These are phyloP conservation scores for Penicillium atrosanguineum DNA, from an alignment of 495 filamentous ascomycete genomes.

Conservation along the genomic window DNA sequence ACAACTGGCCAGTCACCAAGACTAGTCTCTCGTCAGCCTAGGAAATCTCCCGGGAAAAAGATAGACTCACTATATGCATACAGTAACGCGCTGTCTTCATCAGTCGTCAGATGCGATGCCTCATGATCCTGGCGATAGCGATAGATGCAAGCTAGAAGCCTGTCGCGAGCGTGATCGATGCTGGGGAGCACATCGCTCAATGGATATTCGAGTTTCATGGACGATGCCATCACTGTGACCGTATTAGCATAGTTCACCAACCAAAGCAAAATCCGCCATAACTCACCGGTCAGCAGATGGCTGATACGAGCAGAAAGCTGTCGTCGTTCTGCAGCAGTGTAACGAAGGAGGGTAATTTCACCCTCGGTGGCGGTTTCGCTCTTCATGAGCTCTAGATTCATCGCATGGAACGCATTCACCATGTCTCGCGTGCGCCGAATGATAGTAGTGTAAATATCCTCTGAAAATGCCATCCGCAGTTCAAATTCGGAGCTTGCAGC, in stretches of 20 bases:
- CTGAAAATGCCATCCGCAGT: slow-evolving; percentile 78
- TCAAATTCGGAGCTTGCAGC: slow-evolving; percentile 80
- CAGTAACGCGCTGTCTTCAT: slow-evolving; percentile 67
- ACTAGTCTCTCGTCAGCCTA: slow-evolving; percentile 21
- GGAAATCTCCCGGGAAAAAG: background rate
- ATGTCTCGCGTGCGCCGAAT: slow-evolving; percentile 76
- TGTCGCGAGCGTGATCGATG: slow-evolving; percentile 73
- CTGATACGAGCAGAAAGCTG: slow-evolving; percentile 82
- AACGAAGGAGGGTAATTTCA: slow-evolving; percentile 72
- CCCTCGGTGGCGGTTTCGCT: slow-evolving; percentile 72
- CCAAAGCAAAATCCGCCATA: background rate
- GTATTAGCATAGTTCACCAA: background rate
- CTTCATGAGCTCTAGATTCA: slow-evolving; percentile 89
- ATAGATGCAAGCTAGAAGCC: slow-evolving; percentile 86
- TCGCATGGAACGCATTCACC: slow-evolving; percentile 89
- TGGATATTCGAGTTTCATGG: slow-evolving; percentile 90
- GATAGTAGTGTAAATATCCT: slow-evolving; percentile 64
- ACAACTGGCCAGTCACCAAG: slow-evolving; percentile 53
- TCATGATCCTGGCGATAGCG: slow-evolving; percentile 72
- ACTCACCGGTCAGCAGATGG: slow-evolving; percentile 79
- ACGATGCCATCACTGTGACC: slow-evolving; percentile 75
- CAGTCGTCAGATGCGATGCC: slow-evolving; percentile 48
- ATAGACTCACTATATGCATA: slow-evolving; percentile 65
- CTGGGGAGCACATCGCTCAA: slow-evolving; percentile 84
- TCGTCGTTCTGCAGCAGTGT: slow-evolving; percentile 74